Evolutionary conservation across 176 grass and related monocot species (phyloP).

Genomic region (Carex scoparia): DNA sequence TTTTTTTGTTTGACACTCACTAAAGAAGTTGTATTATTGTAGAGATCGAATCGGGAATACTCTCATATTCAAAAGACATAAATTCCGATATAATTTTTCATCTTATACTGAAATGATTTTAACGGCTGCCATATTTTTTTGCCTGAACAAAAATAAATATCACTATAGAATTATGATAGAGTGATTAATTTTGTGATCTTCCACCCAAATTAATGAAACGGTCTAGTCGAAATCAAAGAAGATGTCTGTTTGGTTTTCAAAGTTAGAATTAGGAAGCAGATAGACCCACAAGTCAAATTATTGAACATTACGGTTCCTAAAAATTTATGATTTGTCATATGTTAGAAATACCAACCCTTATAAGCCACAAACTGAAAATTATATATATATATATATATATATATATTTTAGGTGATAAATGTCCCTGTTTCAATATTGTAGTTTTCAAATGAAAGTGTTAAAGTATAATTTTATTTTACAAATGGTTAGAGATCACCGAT

Average conservation of each 20-base stretch:
- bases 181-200: neutral
- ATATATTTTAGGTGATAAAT: too few species aligned
- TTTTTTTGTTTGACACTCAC: too few species aligned
- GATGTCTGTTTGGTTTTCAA: neutral
- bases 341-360: neutral
- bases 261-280: neutral
- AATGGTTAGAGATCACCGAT: neutral
- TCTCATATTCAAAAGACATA: too few species aligned
- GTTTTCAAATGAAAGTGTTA: neutral
- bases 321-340: neutral
- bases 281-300: neutral
- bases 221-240: neutral
- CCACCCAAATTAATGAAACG: neutral
- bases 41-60: too few species aligned
- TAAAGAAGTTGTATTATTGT: too few species aligned
- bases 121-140: too few species aligned
- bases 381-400: too few species aligned
- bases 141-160: too few species aligned
- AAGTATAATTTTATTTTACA: neutral
- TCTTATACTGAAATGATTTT: too few species aligned
- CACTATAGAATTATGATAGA: neutral
- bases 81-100: too few species aligned
- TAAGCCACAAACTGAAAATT: neutral
- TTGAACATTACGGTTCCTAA: neutral
- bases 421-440: neutral